Evolutionary conservation across 2,329 filamentous ascomycete species (phyloP).

Genomic region (Sphaerulina musiva): DNA sequence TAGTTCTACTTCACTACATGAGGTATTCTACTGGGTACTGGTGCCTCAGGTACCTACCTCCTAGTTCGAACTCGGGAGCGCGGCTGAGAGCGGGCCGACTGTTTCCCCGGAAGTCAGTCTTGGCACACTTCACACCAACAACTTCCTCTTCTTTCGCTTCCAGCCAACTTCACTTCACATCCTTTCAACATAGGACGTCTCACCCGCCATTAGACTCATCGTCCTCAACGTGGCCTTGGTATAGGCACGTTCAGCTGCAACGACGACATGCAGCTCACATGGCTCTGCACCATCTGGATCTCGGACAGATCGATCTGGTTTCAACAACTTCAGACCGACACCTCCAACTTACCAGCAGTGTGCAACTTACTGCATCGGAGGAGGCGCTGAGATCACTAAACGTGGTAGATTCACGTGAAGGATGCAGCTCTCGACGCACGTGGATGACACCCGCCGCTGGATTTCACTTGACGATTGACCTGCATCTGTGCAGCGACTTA

Average conservation of each 20-base stretch:
- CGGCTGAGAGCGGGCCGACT: neutral
- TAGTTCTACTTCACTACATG: no score
- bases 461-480: neutral
- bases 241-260: neutral
- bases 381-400: constrained; percentile 3
- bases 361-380: constrained; percentile 21
- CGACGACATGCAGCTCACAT: constrained; percentile 8
- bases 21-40: no score
- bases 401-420: neutral
- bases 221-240: no score
- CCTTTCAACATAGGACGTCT: neutral
- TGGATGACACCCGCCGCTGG: neutral
- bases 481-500: neutral
- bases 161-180: neutral
- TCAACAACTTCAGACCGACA: constrained; percentile 16
- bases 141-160: neutral
- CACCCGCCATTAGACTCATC: neutral
- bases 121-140: neutral
- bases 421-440: neutral
- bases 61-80: neutral
- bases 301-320: constrained; percentile 8
- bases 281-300: constrained; percentile 6
- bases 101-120: neutral
- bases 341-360: constrained; percentile 19
- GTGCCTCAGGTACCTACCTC: no score